Base-by-base conservation (phyloP, 768 basidiomycete genomes). In the Strobilomyces dryophilus region DNA sequence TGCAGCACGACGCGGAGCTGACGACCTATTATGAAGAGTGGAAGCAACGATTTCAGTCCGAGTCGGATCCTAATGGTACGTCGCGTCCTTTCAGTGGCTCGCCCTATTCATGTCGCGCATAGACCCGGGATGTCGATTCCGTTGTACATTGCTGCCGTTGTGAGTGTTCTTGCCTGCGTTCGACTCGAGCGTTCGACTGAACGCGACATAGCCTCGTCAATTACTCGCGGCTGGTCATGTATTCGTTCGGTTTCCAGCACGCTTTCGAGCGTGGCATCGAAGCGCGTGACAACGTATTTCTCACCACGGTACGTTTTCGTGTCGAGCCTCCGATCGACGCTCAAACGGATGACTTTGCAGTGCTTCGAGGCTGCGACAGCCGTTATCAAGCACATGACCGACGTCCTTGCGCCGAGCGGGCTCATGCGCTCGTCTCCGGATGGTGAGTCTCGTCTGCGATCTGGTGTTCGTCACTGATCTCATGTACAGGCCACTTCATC, bases 191-290 rank as follows among this genome's bases (percentile, higher is more conserved):
- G 34, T 56, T 45, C 39, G 47, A 46, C 62, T 58, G 49, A 58
- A 34, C 1, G 21, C 26, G 37, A 32, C 44, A 24, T 50, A 91
- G 88, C 77, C 76, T 88, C 40, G 84, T 86, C 52, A 80, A 74
- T 27, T 92, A 91, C 61, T 87, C 87, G 34, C 77, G 89, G 15
- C 80, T 92, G 11, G 89, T 92, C 45, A 89, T 91, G 87, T 89
- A 81, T 62, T 91, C 89, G 0, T 91, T 92, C 60, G 89, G 87
- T 5, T 91, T 91, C 71, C 89, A 92, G 58, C 85, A 90, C 59
- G 88, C 88, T 2, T 89, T 81, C 67, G 80, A 84, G 58, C 79
- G 85, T 8, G 86, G 87, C 1, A 77, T 88, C 27, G 75, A 82
- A 55, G 68, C 75, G 1, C 77, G 76, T 2, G 87, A 89, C 65